Evolutionary conservation across 106 monocot genomes (phyloP).

Genomic region (Hemerocallis citrina): DNA sequence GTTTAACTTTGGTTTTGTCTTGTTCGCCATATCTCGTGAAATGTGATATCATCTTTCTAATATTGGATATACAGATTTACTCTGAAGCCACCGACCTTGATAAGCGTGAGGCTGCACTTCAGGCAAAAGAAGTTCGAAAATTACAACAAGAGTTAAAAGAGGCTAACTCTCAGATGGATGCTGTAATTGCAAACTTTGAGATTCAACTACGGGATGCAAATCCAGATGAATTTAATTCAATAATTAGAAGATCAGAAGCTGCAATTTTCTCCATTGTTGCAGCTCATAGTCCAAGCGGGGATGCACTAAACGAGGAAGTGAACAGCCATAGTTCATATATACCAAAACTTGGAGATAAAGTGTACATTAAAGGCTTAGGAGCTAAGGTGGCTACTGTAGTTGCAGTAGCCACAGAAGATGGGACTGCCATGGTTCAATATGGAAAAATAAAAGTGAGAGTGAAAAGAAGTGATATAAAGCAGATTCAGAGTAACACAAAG

Average conservation of each 20-base stretch:
- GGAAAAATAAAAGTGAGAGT: constrained; percentile 72
- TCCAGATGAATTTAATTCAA: constrained; percentile 33
- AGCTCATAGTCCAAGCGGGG: constrained; percentile 26
- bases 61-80: constrained; percentile 30
- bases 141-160: constrained; percentile 42
- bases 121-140: constrained; percentile 42
- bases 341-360: constrained; percentile 66
- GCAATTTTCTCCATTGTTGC: constrained; percentile 55
- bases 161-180: constrained; percentile 56
- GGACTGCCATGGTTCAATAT: constrained; percentile 41
- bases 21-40: background rate
- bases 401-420: constrained; percentile 47
- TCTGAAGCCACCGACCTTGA: constrained; percentile 72
- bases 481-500: constrained; percentile 16
- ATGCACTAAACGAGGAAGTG: constrained; percentile 8
- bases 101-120: constrained; percentile 43
- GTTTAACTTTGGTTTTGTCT: background rate
- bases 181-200: constrained; percentile 50
- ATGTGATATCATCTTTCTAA: background rate
- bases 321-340: constrained; percentile 14
- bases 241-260: constrained; percentile 52
- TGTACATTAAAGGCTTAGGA: constrained; percentile 59
- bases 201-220: constrained; percentile 28
- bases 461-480: constrained; percentile 44
- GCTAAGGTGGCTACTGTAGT: constrained; percentile 53